Percentiles rank a stretch among this genome's conserved stretches.
phyloP scores from a whole-genome alignment of 2,329 filamentous ascomycete genomes.

The Dichotomopilus funicola region DNA sequence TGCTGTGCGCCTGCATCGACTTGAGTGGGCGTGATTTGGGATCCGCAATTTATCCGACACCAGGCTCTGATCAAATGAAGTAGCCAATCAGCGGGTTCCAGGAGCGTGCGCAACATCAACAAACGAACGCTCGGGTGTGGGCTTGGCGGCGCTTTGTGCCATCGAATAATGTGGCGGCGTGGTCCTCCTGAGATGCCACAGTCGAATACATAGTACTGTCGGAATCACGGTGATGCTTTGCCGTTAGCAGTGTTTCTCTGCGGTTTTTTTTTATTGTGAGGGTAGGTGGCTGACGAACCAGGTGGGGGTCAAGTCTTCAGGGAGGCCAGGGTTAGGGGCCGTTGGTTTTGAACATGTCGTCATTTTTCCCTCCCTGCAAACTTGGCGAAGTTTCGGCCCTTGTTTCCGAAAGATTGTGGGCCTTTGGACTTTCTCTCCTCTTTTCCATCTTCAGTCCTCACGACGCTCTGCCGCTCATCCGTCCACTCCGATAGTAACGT shows the following conservation, averaged over 20 bases:
- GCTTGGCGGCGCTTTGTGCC: constrained; percentile 1
- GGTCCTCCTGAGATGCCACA: not conserved
- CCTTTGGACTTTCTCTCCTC: not conserved
- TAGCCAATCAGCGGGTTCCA: constrained; percentile 4
- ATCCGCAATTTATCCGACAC: constrained; percentile 6
- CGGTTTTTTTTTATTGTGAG: not conserved
- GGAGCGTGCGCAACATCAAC: not conserved
- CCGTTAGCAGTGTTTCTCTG: constrained; percentile 1
- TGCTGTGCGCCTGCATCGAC: not conserved
- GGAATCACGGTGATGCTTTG: constrained; percentile 8
- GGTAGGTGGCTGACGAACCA: not conserved
- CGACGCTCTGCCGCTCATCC: not conserved
- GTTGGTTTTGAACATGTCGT: constrained; percentile 1
- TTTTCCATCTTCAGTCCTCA: not conserved
- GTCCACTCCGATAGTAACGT: not conserved
- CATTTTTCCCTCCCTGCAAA: not conserved
- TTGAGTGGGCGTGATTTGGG: not conserved
- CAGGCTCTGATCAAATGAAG: not conserved
- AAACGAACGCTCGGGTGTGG: not conserved
- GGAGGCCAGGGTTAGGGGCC: constrained; percentile 2
- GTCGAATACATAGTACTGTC: not conserved
- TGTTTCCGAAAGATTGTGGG: constrained; percentile 6
- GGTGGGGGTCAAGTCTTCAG: not conserved
- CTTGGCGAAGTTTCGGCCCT: constrained; percentile 3
- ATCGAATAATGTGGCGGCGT: not conserved